Conservation (phyloP, 179 eudicot species). For the Spinacia oleracea region DNA sequence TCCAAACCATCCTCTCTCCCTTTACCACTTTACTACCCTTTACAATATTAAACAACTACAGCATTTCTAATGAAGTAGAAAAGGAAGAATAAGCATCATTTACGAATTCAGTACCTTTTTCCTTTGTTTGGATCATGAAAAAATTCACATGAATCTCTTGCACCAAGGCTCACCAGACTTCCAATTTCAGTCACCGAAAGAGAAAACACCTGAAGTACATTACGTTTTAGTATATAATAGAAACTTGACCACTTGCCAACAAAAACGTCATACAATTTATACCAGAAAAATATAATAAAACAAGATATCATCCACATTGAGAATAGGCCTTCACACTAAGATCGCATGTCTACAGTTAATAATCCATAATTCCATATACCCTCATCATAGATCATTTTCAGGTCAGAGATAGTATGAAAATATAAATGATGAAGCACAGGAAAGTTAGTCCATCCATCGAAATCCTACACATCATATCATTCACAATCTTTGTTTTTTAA, state of each 20-base stretch:
- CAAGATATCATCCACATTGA: not conserved
- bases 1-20: not conserved
- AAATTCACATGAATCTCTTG: slow-evolving; percentile 87
- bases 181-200: slow-evolving; percentile 88
- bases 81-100: not conserved
- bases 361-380: not conserved
- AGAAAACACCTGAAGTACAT: slow-evolving; percentile 65
- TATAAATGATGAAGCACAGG: not conserved
- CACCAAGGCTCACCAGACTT: slow-evolving; percentile 76
- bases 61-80: not conserved
- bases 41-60: not conserved
- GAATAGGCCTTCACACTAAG: not conserved
- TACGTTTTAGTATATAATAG: not conserved
- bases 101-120: slow-evolving; percentile 50
- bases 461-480: not conserved
- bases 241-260: not conserved
- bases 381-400: not conserved
- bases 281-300: not conserved
- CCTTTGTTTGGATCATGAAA: slow-evolving; percentile 92
- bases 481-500: not conserved
- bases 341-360: not conserved
- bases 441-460: not conserved
- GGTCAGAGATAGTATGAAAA: not conserved
- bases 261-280: not conserved
- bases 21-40: not conserved